Evolutionary conservation across 352 stramenopile species (phyloP).

Genomic region (Phytophthora cryptogea): DNA sequence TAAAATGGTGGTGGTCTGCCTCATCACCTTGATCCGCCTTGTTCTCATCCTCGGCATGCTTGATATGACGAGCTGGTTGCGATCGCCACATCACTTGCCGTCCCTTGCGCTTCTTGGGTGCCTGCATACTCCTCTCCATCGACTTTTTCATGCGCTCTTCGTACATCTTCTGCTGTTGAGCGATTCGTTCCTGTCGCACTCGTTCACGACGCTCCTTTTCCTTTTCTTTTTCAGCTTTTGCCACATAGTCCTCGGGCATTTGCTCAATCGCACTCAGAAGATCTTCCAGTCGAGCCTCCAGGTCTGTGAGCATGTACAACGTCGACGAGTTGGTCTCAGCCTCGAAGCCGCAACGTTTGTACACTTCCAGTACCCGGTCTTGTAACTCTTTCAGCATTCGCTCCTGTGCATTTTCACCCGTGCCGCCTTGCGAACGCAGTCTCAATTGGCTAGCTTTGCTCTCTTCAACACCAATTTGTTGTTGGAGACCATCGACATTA

Average conservation of each 20-base stretch:
- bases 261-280: slow-evolving; percentile 91
- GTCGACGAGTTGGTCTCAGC: slow-evolving; percentile 91
- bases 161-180: slow-evolving; percentile 93
- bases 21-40: slow-evolving; percentile 83
- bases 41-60: slow-evolving; percentile 79
- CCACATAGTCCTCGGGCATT: slow-evolving; percentile 94
- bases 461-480: slow-evolving; percentile 88
- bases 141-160: slow-evolving; percentile 94
- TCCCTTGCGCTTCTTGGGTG: slow-evolving; percentile 92
- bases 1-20: slow-evolving; percentile 84
- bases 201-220: slow-evolving; percentile 93
- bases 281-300: slow-evolving; percentile 92
- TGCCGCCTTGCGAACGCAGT: slow-evolving; percentile 66
- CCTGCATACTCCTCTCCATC: slow-evolving; percentile 93
- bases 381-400: slow-evolving; percentile 90
- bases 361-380: slow-evolving; percentile 88
- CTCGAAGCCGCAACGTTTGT: slow-evolving; percentile 94
- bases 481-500: slow-evolving; percentile 91
- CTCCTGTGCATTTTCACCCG: slow-evolving; percentile 88
- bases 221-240: slow-evolving; percentile 94
- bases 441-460: slow-evolving; percentile 78
- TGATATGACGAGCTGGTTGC: slow-evolving; percentile 76
- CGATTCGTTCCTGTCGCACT: slow-evolving; percentile 90
- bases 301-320: slow-evolving; percentile 93
- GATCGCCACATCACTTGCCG: slow-evolving; percentile 94